Evolutionary conservation across 495 filamentous ascomycete genomes (phyloP).

Genomic region (Penicillium pancosmium): DNA sequence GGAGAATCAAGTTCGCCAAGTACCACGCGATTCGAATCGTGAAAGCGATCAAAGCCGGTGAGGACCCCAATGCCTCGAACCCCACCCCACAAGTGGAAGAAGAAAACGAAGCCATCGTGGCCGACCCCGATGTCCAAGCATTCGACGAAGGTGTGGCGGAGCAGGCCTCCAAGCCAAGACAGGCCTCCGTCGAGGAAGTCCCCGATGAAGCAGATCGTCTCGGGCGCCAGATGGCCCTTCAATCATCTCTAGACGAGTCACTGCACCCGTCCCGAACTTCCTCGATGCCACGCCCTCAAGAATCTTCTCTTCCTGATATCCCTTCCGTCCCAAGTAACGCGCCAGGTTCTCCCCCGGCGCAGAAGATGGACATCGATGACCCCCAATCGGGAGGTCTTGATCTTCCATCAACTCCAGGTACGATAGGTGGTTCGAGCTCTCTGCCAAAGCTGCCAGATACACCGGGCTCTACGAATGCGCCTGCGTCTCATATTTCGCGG

Average conservation of each 20-base stretch:
- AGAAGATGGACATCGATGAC: slow-evolving; percentile 23
- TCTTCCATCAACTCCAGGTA: slow-evolving; percentile 45
- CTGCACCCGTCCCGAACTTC: slow-evolving; percentile 54
- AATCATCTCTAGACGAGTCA: slow-evolving; percentile 50
- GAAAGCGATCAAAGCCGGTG: slow-evolving; percentile 87
- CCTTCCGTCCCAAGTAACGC: slow-evolving; percentile 29
- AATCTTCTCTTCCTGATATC: slow-evolving; percentile 28
- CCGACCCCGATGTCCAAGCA: slow-evolving; percentile 51
- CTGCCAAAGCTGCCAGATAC: slow-evolving; percentile 45
- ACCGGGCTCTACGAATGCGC: slow-evolving; percentile 25
- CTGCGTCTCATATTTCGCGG: slow-evolving; percentile 15
- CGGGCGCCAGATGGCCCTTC: slow-evolving; percentile 35
- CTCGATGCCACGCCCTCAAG: slow-evolving; percentile 39
- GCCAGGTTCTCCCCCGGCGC: slow-evolving; percentile 19
- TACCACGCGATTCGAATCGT: slow-evolving; percentile 91
- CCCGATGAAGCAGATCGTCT: slow-evolving; percentile 50
- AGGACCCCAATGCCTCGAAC: slow-evolving; percentile 90
- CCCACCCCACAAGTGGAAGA: slow-evolving; percentile 58
- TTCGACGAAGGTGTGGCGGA: slow-evolving; percentile 42
- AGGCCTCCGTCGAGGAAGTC: slow-evolving; percentile 60
- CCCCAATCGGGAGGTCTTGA: slow-evolving; percentile 27
- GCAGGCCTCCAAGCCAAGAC: slow-evolving; percentile 44
- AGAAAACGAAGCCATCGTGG: slow-evolving; percentile 27
- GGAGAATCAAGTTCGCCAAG: slow-evolving; percentile 94
- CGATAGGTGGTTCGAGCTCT: slow-evolving; percentile 31